phyloP scores from a whole-genome alignment of 1,284 basidiomycete species.

The Rhodotorula sp. region DNA sequence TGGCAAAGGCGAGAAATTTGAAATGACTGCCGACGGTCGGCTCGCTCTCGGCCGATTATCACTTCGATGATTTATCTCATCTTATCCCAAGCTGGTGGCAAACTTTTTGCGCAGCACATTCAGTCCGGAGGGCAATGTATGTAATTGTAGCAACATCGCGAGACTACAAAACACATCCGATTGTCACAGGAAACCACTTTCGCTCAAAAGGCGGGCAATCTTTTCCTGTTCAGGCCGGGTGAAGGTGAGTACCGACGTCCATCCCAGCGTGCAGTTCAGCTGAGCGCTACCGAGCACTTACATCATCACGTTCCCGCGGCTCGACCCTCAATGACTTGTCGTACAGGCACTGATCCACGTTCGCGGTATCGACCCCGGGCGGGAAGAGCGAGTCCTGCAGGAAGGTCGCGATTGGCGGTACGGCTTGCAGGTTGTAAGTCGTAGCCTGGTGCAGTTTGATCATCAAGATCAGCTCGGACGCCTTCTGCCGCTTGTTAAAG shows the following conservation, averaged over 20 bases:
- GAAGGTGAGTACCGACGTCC: not conserved
- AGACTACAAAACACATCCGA: not conserved
- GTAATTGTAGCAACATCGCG: too few species aligned
- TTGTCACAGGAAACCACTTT: slow-evolving; percentile 36
- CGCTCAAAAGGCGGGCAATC: slow-evolving; percentile 60
- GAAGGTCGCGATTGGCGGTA: slow-evolving; percentile 68
- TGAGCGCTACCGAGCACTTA: slow-evolving; percentile 14
- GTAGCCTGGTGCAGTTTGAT: slow-evolving; percentile 93
- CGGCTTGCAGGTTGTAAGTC: slow-evolving; percentile 77
- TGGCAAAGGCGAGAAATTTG: too few species aligned
- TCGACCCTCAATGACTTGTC: slow-evolving; percentile 79
- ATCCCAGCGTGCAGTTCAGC: too few species aligned
- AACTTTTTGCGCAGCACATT: not conserved
- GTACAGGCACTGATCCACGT: slow-evolving; percentile 57
- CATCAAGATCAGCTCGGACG: slow-evolving; percentile 71
- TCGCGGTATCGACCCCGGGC: slow-evolving; percentile 19
- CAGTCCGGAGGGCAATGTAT: too few species aligned
- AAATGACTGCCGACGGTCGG: too few species aligned
- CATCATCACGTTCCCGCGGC: slow-evolving; percentile 87
- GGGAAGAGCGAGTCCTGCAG: slow-evolving; percentile 67
- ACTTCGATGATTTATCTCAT: too few species aligned
- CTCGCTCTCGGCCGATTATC: too few species aligned
- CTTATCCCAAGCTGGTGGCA: too few species aligned
- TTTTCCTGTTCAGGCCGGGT: slow-evolving; percentile 54
- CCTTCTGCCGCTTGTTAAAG: slow-evolving; percentile 67